These are phyloP conservation scores for Boletus reticulatus DNA, from an alignment of 768 basidiomycete genomes.

Conservation along the genomic window DNA sequence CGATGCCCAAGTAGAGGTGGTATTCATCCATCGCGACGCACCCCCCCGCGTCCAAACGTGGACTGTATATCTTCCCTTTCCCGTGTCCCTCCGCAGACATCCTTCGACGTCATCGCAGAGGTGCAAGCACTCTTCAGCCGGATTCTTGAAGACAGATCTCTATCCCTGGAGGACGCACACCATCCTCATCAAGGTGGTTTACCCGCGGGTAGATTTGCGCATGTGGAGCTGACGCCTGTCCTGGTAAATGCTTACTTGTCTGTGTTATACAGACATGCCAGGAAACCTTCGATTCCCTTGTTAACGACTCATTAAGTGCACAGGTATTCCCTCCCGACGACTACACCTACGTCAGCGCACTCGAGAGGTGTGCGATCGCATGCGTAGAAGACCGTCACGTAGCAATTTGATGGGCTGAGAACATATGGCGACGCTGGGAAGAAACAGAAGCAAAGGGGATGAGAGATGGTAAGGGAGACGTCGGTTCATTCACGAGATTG, in stretches of 20 bases:
- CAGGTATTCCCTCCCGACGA: slow-evolving; percentile 45
- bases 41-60: slow-evolving; percentile 1
- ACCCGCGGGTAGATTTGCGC: slow-evolving; percentile 45
- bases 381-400: slow-evolving; percentile 50
- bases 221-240: slow-evolving; percentile 56
- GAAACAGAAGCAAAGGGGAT: slow-evolving; percentile 40
- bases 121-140: slow-evolving; percentile 61
- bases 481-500: slow-evolving; percentile 38
- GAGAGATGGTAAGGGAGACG: slow-evolving; percentile 21
- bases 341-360: slow-evolving; percentile 57
- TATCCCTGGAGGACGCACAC: neutral
- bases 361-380: slow-evolving; percentile 79
- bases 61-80: slow-evolving; percentile 28
- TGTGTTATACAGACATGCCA: slow-evolving; percentile 62
- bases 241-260: slow-evolving; percentile 82
- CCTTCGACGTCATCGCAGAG: slow-evolving; percentile 71
- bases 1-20: neutral
- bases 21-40: neutral
- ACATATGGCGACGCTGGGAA: slow-evolving; percentile 68
- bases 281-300: slow-evolving; percentile 46
- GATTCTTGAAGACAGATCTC: slow-evolving; percentile 45
- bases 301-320: slow-evolving; percentile 20
- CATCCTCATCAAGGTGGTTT: neutral
- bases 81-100: slow-evolving; percentile 69
- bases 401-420: slow-evolving; percentile 52